Base-by-base conservation (phyloP, 257 asterid genomes). In the Solanum peruvianum region DNA sequence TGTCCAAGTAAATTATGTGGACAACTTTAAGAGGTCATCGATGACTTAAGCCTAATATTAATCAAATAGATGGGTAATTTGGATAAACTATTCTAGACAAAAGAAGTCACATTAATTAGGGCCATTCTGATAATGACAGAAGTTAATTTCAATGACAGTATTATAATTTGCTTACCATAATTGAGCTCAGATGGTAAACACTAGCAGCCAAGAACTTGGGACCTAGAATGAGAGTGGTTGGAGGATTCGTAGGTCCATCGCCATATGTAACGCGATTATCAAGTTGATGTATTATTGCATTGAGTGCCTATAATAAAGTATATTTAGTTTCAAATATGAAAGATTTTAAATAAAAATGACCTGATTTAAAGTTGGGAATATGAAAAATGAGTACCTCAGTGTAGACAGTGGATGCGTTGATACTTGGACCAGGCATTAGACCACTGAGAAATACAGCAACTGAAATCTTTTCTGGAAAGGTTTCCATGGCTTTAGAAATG, bases 401-500 rank as follows among this genome's bases (percentile, higher is more conserved):
- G 37, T 6, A 23, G 35, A 75, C 16, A 6, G 41, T 69, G 67
- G 91, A 44, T 13, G 41, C 14, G n/a, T 83, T 76, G 41, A 87
- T 60, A 25, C 7, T 7, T 52, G 90, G 85, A 29, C 90, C 88
- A 5, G 91, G 88, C 92, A 90, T 91, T 18, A 27, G 2, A 31
- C 82, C 92, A 16, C 90, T 25, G 11, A 87, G 13, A 70, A 70
- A 70, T 64, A 92, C 90, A 27, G 89, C 88, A 42, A 66, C 81
- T 11, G 87, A 64, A 85, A 89, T 82, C 45, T 80, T 89, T 13
- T 88, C 86, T 2, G 92, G 87, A 11, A 89, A 92, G 83, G 41
- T 58, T 9, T 92, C 92, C 91, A 90, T 90, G 88, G 92, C 94
- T 69, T 71, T 88, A 58, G 94, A 88, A 49, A 90, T 82, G 41